Conservation (phyloP, 2,329 filamentous ascomycete genomes). For the Coniochaeta sp. region DNA sequence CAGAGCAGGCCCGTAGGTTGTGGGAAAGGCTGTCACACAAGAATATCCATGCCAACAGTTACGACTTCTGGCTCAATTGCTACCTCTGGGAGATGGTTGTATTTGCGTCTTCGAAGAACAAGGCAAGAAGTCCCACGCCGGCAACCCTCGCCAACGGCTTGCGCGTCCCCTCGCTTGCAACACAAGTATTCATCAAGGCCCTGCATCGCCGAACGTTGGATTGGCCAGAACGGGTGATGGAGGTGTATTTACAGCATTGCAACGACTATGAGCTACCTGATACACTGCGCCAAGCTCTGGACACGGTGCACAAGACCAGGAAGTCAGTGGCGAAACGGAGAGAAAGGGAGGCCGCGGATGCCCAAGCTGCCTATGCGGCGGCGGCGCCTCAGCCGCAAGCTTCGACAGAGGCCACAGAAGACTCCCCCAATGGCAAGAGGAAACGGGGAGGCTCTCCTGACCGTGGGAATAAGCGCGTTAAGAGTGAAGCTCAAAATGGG, state of each 20-base stretch:
- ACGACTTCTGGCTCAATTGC: slow-evolving; percentile 90
- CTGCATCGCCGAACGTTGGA: slow-evolving; percentile 57
- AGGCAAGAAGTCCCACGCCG: slow-evolving; percentile 45
- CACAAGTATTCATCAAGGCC: slow-evolving; percentile 68
- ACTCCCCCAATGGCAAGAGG: slow-evolving; percentile 51
- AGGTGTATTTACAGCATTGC: slow-evolving; percentile 71
- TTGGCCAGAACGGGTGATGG: slow-evolving; percentile 69
- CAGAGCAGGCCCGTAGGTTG: slow-evolving; percentile 67
- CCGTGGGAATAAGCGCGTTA: slow-evolving; percentile 71
- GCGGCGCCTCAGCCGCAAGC: slow-evolving; percentile 13
- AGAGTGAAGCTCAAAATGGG: slow-evolving; percentile 29
- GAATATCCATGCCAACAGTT: slow-evolving; percentile 64
- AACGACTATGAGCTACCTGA: slow-evolving; percentile 82
- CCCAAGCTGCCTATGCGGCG: slow-evolving; percentile 32
- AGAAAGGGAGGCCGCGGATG: slow-evolving; percentile 56
- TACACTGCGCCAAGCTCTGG: slow-evolving; percentile 65
- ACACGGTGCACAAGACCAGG: slow-evolving; percentile 63
- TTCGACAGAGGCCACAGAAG: slow-evolving; percentile 11
- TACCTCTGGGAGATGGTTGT: slow-evolving; percentile 85
- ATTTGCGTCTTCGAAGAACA: slow-evolving; percentile 40
- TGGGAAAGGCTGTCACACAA: slow-evolving; percentile 65
- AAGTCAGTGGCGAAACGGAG: slow-evolving; percentile 58
- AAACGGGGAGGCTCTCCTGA: slow-evolving; percentile 60
- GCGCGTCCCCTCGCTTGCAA: slow-evolving; percentile 66
- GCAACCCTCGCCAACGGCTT: slow-evolving; percentile 37